Base-by-base conservation (phyloP, 345 rosid species). In the Lepidium didymum region DNA sequence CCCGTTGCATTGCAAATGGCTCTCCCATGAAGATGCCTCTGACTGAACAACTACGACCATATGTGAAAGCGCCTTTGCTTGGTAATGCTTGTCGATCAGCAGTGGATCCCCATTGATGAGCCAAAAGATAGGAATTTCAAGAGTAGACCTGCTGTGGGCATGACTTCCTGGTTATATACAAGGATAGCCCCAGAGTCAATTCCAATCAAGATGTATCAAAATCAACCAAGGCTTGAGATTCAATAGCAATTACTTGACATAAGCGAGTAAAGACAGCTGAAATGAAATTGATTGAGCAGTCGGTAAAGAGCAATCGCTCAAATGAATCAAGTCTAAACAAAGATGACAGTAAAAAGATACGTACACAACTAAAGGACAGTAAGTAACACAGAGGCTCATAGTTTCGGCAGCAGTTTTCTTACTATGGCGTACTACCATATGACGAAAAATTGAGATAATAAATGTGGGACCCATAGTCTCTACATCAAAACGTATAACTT, bases 41-140 rank as follows among this genome's bases (percentile, higher is more conserved):
- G 99, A 94, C 76, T 94, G 99, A 69, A 87, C 91, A 62, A 94
- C 96, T 56, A 94, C 75, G 43, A 91, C 87, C 97, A 94, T 94
- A 75, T 94, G 88, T 25, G 92, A 85, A 72, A 94, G 97, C 9
- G 99, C 92, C 75, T 85, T 94, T 60, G 99, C 91, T 79, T 87
- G 97, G 79, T 94, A 87, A 79, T 91, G 93, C 80, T 85, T 91
- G 83, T 94, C 99, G 73, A 94, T 84, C 68, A 94, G 67, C 58
- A 94, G 78, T 15, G 97, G 87, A 56, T 94, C 97, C 2, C 83
- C 85, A 75, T 77, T 81, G 77, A 94, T 85, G 83, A 91, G 90
- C 99, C 99, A 94, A 75, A 94, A 91, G 67, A 91, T 84, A 31
- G 99, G 99, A 79, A 94, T 85, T 83, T 94, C 99, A 75, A 94